These are phyloP conservation scores for Chrysanthemum seticuspe DNA, from an alignment of 129 eudicot species.

Conservation along the genomic window DNA sequence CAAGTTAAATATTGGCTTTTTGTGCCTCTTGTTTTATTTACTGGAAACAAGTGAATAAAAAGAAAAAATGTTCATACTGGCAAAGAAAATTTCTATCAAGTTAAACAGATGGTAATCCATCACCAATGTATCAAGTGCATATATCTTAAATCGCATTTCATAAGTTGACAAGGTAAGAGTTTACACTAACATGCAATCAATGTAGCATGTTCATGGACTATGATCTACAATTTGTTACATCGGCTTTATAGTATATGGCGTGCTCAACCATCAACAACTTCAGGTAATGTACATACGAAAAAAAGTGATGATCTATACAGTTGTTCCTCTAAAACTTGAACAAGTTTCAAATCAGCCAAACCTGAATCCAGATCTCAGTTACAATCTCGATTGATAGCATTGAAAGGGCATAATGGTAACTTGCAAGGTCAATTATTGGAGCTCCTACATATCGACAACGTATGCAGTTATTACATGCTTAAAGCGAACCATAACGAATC, in stretches of 20 bases:
- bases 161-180: too few species aligned
- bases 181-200: too few species aligned
- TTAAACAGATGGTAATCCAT: too few species aligned
- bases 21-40: too few species aligned
- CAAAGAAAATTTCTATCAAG: too few species aligned
- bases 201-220: neutral
- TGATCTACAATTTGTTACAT: neutral
- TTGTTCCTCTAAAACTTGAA: neutral
- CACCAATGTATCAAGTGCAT: too few species aligned
- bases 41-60: too few species aligned
- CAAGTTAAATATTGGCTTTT: too few species aligned
- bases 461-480: slow-evolving; percentile 5
- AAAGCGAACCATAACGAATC: slow-evolving; percentile 22
- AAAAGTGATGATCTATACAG: neutral
- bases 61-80: too few species aligned
- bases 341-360: neutral
- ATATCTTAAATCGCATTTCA: too few species aligned
- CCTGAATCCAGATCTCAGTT: neutral
- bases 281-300: neutral
- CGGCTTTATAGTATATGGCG: neutral
- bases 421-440: slow-evolving; percentile 20
- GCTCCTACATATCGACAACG: slow-evolving; percentile 16
- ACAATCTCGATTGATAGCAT: neutral
- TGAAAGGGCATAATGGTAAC: slow-evolving; percentile 5
- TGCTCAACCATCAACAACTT: neutral